These are phyloP conservation scores for Globisporangium perplexum DNA, from an alignment of 352 stramenopile genomes.

Conservation along the genomic window DNA sequence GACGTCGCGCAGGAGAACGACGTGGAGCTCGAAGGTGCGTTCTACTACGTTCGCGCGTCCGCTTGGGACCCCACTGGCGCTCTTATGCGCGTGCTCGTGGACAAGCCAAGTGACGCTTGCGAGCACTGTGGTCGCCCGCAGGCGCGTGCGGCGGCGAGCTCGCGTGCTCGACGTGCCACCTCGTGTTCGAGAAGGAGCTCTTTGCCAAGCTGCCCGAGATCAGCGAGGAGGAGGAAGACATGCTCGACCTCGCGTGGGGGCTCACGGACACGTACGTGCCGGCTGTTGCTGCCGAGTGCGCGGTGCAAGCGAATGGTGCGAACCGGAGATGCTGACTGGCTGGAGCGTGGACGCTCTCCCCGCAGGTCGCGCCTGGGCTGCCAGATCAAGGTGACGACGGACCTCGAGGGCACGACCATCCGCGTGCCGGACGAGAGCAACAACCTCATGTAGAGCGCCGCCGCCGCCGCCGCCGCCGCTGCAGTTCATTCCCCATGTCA, in stretches of 20 bases:
- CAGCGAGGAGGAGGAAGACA: constrained; percentile 93
- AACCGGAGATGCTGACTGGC: no score
- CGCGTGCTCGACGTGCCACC: constrained; percentile 92
- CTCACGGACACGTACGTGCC: constrained; percentile 90
- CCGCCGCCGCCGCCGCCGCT: background rate
- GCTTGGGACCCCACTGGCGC: no score
- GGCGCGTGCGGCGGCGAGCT: constrained; percentile 91
- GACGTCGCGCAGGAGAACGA: constrained; percentile 92
- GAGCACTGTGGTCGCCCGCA: background rate
- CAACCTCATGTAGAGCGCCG: constrained; percentile 79
- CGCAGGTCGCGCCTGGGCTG: constrained; percentile 78
- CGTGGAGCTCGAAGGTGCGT: constrained; percentile 85
- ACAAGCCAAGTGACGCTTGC: background rate
- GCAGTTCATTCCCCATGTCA: background rate
- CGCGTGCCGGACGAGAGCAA: constrained; percentile 85
- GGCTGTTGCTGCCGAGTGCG: background rate
- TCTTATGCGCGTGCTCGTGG: no score
- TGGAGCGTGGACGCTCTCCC: no score
- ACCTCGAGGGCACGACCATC: constrained; percentile 83
- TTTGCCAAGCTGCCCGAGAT: constrained; percentile 86
- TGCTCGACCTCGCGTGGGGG: constrained; percentile 93
- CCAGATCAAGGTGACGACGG: constrained; percentile 87
- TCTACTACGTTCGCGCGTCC: no score
- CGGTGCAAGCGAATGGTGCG: background rate
- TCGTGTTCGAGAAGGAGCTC: constrained; percentile 88